Evolutionary conservation across 805 yeast genomes (phyloP).

Genomic region (Candida endomychidarum): DNA sequence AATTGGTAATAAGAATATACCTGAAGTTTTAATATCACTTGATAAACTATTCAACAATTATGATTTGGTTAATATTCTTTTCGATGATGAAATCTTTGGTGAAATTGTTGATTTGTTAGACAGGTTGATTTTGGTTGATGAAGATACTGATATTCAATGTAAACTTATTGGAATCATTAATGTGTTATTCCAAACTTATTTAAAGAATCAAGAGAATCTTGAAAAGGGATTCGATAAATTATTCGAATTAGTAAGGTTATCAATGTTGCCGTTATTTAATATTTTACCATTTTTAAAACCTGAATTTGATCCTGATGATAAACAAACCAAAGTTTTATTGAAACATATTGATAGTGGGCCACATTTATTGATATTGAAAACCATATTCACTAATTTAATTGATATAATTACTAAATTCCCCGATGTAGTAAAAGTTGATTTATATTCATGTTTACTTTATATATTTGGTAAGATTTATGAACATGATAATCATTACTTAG

Average conservation of each 20-base stretch:
- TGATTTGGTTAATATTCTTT: conserved; percentile 57
- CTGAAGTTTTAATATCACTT: conserved; percentile 48
- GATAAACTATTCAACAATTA: conserved; percentile 54
- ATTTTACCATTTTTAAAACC: conserved; percentile 60
- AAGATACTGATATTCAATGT: conserved; percentile 60
- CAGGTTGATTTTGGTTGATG: conserved; percentile 62
- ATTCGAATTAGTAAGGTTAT: conserved; percentile 75
- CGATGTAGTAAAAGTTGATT: conserved; percentile 63
- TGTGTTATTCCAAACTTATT: conserved; percentile 29
- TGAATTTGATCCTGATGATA: conserved; percentile 33
- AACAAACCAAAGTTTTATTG: conserved; percentile 22
- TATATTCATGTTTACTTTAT: conserved; percentile 67
- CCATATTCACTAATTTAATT: conserved; percentile 52
- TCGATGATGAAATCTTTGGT: conserved; percentile 64
- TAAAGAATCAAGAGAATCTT: conserved; percentile 40
- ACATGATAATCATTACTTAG: conserved; percentile 35
- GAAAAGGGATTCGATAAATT: conserved; percentile 66
- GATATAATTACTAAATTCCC: conserved; percentile 68
- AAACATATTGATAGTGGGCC: conserved; percentile 31
- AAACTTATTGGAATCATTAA: conserved; percentile 42
- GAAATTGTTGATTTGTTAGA: conserved; percentile 79
- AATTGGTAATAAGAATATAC: conserved; percentile 47
- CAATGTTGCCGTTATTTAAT: conserved; percentile 59
- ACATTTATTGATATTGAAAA: conserved; percentile 47
- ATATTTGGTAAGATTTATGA: conserved; percentile 59